These are phyloP conservation scores for Talaromyces thailandensis DNA, from an alignment of 495 filamentous ascomycete genomes.

Conservation along the genomic window DNA sequence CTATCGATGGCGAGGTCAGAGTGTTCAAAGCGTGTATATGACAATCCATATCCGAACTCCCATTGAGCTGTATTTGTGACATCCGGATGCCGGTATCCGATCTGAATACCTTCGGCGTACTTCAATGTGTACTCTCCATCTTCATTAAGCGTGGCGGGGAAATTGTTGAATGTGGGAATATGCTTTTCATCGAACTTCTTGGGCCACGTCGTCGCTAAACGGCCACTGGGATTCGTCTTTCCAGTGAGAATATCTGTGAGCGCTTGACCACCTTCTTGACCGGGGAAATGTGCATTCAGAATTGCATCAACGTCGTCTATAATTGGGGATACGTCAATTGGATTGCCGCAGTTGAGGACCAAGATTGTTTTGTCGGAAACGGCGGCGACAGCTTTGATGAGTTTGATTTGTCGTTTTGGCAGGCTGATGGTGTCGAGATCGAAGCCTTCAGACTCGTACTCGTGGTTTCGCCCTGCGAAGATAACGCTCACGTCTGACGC, in stretches of 20 bases:
- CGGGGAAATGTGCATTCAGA: slow-evolving; percentile 28
- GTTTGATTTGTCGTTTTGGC: slow-evolving; percentile 17
- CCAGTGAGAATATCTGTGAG: slow-evolving; percentile 38
- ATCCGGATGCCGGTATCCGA: slow-evolving; percentile 22
- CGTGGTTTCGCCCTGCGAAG: slow-evolving; percentile 64
- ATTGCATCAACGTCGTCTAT: slow-evolving; percentile 27
- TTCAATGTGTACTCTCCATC: background rate
- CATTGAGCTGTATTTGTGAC: slow-evolving; percentile 18
- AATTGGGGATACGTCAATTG: slow-evolving; percentile 29
- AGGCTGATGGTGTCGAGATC: slow-evolving; percentile 10
- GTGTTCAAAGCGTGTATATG: slow-evolving; percentile 26
- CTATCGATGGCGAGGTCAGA: slow-evolving; percentile 1
- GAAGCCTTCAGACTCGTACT: slow-evolving; percentile 19
- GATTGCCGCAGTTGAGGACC: slow-evolving; percentile 31
- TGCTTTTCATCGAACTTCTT: slow-evolving; percentile 24
- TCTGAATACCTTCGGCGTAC: slow-evolving; percentile 18
- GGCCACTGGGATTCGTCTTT: slow-evolving; percentile 30
- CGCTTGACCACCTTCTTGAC: slow-evolving; percentile 39
- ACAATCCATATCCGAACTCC: slow-evolving; percentile 28
- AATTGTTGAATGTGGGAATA: slow-evolving; percentile 27
- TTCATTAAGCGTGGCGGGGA: background rate
- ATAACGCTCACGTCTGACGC: slow-evolving; percentile 61
- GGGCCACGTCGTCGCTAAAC: slow-evolving; percentile 28
- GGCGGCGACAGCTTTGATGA: slow-evolving; percentile 25
- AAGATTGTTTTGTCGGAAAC: slow-evolving; percentile 31